Evolutionary conservation across 2,329 filamentous ascomycete species (phyloP), one percentile per base, ranked within the genome.

Genomic region (Cladophialophora bantiana): DNA sequence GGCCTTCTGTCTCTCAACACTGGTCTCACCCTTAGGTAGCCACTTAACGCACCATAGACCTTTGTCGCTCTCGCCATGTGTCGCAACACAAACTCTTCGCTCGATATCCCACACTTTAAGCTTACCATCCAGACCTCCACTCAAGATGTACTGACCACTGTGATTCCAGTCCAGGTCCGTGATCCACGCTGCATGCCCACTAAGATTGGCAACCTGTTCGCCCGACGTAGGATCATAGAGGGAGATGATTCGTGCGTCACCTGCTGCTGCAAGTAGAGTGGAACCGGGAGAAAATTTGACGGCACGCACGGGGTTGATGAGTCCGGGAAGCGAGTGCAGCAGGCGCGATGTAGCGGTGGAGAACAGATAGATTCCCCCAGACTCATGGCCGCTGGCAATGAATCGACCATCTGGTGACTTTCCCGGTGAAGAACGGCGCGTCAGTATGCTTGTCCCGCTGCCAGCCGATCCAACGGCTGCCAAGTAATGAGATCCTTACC

Each of bases 61-160:
- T 79, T 91, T 91, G 70, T 94, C 94, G 5, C 92, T 93, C 81
- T 98, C 94, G 65, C 90, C 94, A 77, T 97, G 93, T 9, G 95
- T 99, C 12, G 94, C 93, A 53, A 99, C 95, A 76, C 95, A 98
- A 4, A 85, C 84, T 64, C 88, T 86, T 38, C 89, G 87, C 74
- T 97, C 93, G 66, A 97, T 87, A 35, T 92, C 94, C 95, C 95
- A 99, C 35, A 98, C 91, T 79, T 97, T 97, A 68, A 91, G 92
- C 78, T 96, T 97, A 42, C 95, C 94, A 75, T 98, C 94, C 77
- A 96, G 93, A 1, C 91, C 89, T 56, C 93, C 92, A 75, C 91
- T 96, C 2, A 98, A 84, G 12, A 99, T 82, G 77, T 92, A 97
- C 79, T 98, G 94, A 56, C 95, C 95, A 4, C 91, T 96, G 75